Evolutionary conservation across 768 basidiomycete genomes (phyloP), one percentile per base, ranked within the genome.

Genomic region (Tremella fuciformis): DNA sequence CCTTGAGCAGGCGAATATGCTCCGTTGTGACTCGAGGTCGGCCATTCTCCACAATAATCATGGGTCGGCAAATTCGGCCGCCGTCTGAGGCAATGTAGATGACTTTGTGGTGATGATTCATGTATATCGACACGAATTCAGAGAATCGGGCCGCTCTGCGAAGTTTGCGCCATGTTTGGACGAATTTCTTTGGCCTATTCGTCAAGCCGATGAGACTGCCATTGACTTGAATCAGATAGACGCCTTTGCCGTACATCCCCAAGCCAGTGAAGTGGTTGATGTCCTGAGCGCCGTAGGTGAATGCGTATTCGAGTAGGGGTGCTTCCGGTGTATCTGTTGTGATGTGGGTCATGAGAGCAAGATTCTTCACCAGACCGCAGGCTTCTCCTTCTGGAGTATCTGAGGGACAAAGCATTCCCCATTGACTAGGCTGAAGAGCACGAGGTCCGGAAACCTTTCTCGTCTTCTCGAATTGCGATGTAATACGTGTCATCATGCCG

Each of bases 311-410:
- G 63, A 90, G 84, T 55, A 99, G 88, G 0, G 94, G 93, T 59
- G 86, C 89, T 76, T 99, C 96, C 60, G 94, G 92, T 26, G 92
- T 94, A 76, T 98, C 96, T 41, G 96, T 98, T 8, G 96, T 99
- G 75, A 99, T 98, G 78, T 99, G 94, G 2, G 96, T 98, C 96
- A 99, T 99, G 15, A 99, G 81, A 2, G 96, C 96, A 62, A 99
- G 80, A 78, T 99, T 99, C 81, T 99, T 99, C 47, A 99, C 96
- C 58, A 99, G 80, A 22, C 96, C 96, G 73, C 96, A 99, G 16
- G 96, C 96, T 79, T 99, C 96, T 74, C 96, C 96, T 85, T 99
- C 96, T 0, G 96, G 96, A 0, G 96, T 99, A 77, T 99, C 96
- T 74, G 89, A 91, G 0, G 96, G 91, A 79, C 96, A 99, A 18